Conservation (phyloP, 2,329 filamentous ascomycete species). For the Boeremia exigua region DNA sequence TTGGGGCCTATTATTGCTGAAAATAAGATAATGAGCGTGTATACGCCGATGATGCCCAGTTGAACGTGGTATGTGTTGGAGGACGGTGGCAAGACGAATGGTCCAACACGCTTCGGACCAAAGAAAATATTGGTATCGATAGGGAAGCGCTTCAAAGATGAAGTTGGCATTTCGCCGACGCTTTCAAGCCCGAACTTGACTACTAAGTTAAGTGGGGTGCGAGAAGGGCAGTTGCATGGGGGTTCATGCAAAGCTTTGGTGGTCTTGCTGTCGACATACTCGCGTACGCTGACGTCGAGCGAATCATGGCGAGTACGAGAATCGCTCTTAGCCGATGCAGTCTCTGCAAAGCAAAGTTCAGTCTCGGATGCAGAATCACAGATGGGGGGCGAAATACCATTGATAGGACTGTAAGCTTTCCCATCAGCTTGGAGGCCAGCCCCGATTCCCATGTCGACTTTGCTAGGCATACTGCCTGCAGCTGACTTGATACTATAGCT, state of each 20-base stretch:
- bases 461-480: too few relatives aligned
- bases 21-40: neutral
- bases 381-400: too few relatives aligned
- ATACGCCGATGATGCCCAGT: neutral
- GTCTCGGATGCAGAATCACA: too few relatives aligned
- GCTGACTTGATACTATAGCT: too few relatives aligned
- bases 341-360: too few relatives aligned
- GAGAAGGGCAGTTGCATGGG: neutral
- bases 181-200: too few relatives aligned
- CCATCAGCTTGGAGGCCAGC: too few relatives aligned
- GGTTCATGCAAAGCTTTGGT: neutral
- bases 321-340: too few relatives aligned
- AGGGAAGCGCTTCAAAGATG: neutral
- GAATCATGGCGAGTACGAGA: slow-evolving; percentile 2
- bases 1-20: neutral
- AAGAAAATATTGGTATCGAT: neutral
- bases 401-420: too few relatives aligned
- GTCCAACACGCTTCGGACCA: neutral
- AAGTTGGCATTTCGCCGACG: neutral
- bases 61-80: neutral
- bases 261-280: slow-evolving; percentile 20
- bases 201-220: neutral
- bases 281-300: slow-evolving; percentile 3
- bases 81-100: neutral
- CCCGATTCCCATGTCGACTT: too few relatives aligned